A percentile compares a stretch with the other conserved stretches of the same genome.
Conservation (phyloP, 768 basidiomycete species). For the Ramaria rubella region DNA sequence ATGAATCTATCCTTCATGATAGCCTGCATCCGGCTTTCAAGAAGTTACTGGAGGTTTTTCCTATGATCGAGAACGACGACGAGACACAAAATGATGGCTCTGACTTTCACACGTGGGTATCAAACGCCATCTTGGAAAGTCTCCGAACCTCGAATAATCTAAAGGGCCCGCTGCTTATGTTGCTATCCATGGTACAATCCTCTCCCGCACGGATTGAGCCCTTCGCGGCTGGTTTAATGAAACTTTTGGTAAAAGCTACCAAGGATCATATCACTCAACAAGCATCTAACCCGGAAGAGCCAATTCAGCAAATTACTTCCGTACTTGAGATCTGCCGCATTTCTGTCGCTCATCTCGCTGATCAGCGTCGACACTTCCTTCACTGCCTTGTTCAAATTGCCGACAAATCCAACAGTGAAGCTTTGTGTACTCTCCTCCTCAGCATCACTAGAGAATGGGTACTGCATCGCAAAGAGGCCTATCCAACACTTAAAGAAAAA, state of each 20-base stretch:
- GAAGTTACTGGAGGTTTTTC: conserved; percentile 67
- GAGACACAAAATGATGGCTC: conserved; percentile 58
- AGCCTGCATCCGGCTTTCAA: conserved; percentile 78
- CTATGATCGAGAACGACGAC: conserved; percentile 72
- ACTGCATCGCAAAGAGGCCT: conserved; percentile 74
- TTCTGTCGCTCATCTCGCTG: conserved; percentile 75
- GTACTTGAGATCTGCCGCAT: conserved; percentile 83
- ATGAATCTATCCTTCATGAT: conserved; percentile 76
- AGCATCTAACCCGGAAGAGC: conserved; percentile 34
- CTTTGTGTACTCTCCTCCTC: conserved; percentile 78
- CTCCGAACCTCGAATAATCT: conserved; percentile 65
- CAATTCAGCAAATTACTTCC: conserved; percentile 59
- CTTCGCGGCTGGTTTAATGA: conserved; percentile 70
- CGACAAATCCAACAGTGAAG: conserved; percentile 79
- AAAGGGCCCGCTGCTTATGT: conserved; percentile 77
- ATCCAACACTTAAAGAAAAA: conserved; percentile 95
- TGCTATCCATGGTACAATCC: conserved; percentile 77
- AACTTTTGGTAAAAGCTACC: conserved; percentile 74
- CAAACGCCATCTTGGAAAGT: conserved; percentile 69
- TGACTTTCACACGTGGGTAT: conserved; percentile 74
- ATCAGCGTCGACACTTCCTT: conserved; percentile 78
- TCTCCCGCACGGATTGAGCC: conserved; percentile 79
- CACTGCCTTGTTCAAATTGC: conserved; percentile 72
- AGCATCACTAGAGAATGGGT: conserved; percentile 87
- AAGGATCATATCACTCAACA: conserved; percentile 71